A percentile compares a stretch with the other conserved stretches of the same genome.
phyloP scores from a whole-genome alignment of 2,329 filamentous ascomycete species.

The Nothopassalora personata region DNA sequence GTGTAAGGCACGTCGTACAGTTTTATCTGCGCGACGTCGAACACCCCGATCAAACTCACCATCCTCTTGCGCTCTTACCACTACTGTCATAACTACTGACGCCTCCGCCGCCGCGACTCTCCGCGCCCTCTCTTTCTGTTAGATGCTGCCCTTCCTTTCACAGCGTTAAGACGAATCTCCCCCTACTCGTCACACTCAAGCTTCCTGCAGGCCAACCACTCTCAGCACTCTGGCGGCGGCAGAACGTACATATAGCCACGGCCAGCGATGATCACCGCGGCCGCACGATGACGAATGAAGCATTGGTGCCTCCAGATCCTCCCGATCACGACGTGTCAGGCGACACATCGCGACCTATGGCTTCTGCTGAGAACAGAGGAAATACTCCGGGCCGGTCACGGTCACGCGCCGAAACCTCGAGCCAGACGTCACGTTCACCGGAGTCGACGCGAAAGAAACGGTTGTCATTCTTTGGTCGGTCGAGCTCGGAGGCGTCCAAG shows the following conservation, averaged over 20 bases:
- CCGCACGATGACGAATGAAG: not conserved
- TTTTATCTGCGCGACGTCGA: constrained; percentile 19
- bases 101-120: not conserved
- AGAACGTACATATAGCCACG: not conserved
- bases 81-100: not conserved
- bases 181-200: not conserved
- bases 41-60: constrained; percentile 5
- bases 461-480: constrained; percentile 25
- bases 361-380: not conserved
- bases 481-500: constrained; percentile 20
- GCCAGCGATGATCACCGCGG: constrained; percentile 5
- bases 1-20: constrained; percentile 10
- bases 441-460: constrained; percentile 21
- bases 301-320: not conserved
- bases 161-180: constrained; percentile 1
- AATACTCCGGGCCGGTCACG: constrained; percentile 9
- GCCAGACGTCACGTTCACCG: constrained; percentile 9
- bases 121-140: not conserved
- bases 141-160: not conserved
- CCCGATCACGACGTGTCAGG: not conserved
- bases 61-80: constrained; percentile 8
- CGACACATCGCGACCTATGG: constrained; percentile 6
- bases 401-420: constrained; percentile 10
- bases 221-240: not conserved
- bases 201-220: not conserved